These are phyloP conservation scores for Eremochloa ophiuroides DNA, from an alignment of 176 grass and related monocot species.

Conservation along the genomic window DNA sequence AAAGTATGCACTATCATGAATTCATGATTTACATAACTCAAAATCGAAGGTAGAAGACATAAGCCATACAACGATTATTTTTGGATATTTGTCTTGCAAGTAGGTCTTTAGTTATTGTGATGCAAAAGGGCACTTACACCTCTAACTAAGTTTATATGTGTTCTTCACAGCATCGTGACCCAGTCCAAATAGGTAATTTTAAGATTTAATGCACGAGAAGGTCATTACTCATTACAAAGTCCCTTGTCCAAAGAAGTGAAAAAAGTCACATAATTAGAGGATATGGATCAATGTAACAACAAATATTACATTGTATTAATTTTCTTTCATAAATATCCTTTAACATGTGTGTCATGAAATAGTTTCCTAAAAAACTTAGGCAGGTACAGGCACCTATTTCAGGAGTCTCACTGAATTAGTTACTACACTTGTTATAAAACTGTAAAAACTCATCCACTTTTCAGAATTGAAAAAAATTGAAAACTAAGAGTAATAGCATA, in stretches of 20 bases:
- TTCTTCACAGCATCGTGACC: conserved; percentile 9
- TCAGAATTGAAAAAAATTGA: not conserved
- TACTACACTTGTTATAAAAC: not conserved
- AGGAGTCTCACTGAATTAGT: conserved; percentile 7
- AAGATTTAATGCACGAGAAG: not conserved
- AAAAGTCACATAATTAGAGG: not conserved
- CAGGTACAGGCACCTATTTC: not conserved
- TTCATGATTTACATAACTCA: not conserved
- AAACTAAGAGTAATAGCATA: no score
- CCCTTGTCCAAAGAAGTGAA: not conserved
- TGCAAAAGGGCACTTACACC: not conserved
- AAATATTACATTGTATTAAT: not conserved
- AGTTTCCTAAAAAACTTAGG: not conserved
- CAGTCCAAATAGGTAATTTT: not conserved
- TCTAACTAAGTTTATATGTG: not conserved
- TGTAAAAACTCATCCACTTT: not conserved
- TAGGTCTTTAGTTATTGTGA: not conserved
- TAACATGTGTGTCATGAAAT: not conserved
- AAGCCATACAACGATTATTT: not conserved
- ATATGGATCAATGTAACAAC: not conserved
- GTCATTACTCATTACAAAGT: not conserved
- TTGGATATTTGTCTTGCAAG: not conserved
- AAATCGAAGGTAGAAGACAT: not conserved
- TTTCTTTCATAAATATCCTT: not conserved
- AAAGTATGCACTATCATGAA: not conserved